A percentile compares a stretch with the other conserved stretches of the same genome.
Evolutionary conservation across 495 filamentous ascomycete genomes (phyloP).

Genomic region (Wilcoxina mikolae): DNA sequence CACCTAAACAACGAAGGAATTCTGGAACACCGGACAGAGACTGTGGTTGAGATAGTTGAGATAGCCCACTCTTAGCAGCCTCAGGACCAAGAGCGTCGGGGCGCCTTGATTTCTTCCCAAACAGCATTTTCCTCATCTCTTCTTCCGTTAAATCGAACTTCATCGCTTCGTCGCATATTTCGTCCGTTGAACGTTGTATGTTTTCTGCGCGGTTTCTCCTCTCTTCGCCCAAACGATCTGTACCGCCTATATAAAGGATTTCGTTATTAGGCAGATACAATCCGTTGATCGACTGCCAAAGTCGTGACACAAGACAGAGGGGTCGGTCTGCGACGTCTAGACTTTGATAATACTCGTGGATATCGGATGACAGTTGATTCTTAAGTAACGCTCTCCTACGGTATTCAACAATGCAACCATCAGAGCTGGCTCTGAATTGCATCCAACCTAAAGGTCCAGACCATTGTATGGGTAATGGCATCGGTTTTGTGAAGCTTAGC

Average conservation of each 20-base stretch:
- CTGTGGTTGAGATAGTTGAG: constrained; percentile 1
- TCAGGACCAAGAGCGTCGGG: not conserved
- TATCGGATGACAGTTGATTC: not conserved
- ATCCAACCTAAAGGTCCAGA: constrained; percentile 22
- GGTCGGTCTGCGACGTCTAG: not conserved
- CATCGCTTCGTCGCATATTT: constrained; percentile 1
- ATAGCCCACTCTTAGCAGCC: not conserved
- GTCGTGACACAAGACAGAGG: constrained; percentile 7
- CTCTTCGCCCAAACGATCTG: not conserved
- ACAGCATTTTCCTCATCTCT: constrained; percentile 5
- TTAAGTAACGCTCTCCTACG: constrained; percentile 5
- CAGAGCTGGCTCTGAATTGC: constrained; percentile 19
- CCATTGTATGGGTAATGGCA: constrained; percentile 21
- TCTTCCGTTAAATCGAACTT: not conserved
- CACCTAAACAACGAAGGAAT: not conserved
- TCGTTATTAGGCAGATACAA: constrained; percentile 2
- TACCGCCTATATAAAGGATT: constrained; percentile 9
- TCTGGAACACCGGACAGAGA: constrained; percentile 7
- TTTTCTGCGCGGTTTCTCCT: not conserved
- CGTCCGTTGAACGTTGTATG: not conserved
- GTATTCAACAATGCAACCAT: constrained; percentile 21
- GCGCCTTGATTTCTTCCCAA: not conserved
- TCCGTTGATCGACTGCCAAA: constrained; percentile 15
- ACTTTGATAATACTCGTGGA: constrained; percentile 4
- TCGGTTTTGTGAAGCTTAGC: constrained; percentile 6